Percentiles rank a stretch among this genome's conserved stretches.
Evolutionary conservation across 2,329 filamentous ascomycete genomes (phyloP).

Genomic region (Colletotrichum trifolii): DNA sequence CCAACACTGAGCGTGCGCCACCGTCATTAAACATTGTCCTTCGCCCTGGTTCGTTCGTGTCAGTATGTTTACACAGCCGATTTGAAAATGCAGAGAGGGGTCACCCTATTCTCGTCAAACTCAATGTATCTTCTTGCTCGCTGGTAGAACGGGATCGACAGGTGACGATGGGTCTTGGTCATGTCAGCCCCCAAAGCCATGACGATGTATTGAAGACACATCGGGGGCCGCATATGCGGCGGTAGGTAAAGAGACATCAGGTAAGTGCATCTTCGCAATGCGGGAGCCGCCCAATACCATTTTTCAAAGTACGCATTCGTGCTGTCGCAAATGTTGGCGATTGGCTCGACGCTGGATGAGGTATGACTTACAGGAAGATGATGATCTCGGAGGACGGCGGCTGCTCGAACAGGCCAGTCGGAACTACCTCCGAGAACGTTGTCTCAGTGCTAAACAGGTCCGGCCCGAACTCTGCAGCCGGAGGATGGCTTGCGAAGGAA

Average conservation of each 20-base stretch:
- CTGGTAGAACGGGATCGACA: constrained; percentile 38
- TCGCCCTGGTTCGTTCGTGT: constrained; percentile 11
- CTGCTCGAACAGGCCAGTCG: constrained; percentile 45
- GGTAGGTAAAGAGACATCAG: constrained; percentile 32
- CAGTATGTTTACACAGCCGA: no score
- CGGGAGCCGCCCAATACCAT: constrained; percentile 36
- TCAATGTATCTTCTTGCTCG: constrained; percentile 38
- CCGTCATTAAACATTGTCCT: constrained; percentile 56
- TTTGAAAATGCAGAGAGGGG: no score
- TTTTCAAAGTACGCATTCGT: constrained; percentile 38
- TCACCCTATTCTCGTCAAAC: constrained; percentile 37
- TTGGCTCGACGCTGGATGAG: no score
- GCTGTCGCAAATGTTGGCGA: constrained; percentile 1
- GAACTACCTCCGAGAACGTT: constrained; percentile 37
- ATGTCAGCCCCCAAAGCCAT: constrained; percentile 37
- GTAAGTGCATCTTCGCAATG: constrained; percentile 37
- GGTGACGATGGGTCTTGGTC: constrained; percentile 26
- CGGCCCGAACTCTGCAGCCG: neutral
- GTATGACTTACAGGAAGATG: constrained; percentile 41
- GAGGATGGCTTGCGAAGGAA: no score
- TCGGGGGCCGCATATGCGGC: constrained; percentile 38
- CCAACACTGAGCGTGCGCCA: constrained; percentile 73
- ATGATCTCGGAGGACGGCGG: constrained; percentile 42
- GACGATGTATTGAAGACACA: constrained; percentile 40
- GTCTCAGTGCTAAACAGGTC: neutral